Conservation (phyloP, 352 stramenopile species). For the Elongisporangium prolatum region DNA sequence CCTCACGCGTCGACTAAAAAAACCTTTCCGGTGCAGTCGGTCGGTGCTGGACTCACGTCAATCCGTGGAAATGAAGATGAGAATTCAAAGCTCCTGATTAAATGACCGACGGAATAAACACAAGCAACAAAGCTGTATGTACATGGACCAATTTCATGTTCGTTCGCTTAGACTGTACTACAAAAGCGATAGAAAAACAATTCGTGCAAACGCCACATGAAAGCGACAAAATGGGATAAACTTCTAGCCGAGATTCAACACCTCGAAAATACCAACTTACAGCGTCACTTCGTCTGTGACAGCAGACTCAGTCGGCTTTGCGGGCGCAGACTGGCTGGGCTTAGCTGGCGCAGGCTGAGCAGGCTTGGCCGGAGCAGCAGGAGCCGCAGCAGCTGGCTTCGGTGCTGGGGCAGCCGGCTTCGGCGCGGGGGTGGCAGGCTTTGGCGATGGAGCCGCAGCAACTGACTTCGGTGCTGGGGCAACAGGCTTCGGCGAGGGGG, state of each 20-base stretch:
- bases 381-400: conserved; percentile 10
- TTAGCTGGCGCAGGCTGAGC: neutral
- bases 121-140: neutral
- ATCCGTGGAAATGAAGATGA: neutral
- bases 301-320: neutral
- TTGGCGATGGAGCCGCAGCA: conserved; percentile 15
- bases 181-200: neutral
- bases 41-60: neutral
- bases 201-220: neutral
- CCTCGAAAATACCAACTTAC: neutral
- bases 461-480: conserved; percentile 1
- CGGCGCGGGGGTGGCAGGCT: conserved; percentile 15
- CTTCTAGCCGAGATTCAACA: neutral
- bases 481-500: conserved; percentile 2
- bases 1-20: neutral
- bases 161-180: neutral
- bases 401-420: conserved; percentile 13
- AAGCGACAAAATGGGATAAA: neutral
- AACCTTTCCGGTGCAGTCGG: neutral
- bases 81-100: neutral
- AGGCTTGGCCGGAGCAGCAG: neutral
- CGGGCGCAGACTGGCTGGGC: too few species aligned
- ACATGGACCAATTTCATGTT: neutral
- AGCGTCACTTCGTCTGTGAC: neutral
- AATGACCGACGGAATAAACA: neutral